Conservation (phyloP, 768 basidiomycete species). For the Cystobasidium tubakii region DNA sequence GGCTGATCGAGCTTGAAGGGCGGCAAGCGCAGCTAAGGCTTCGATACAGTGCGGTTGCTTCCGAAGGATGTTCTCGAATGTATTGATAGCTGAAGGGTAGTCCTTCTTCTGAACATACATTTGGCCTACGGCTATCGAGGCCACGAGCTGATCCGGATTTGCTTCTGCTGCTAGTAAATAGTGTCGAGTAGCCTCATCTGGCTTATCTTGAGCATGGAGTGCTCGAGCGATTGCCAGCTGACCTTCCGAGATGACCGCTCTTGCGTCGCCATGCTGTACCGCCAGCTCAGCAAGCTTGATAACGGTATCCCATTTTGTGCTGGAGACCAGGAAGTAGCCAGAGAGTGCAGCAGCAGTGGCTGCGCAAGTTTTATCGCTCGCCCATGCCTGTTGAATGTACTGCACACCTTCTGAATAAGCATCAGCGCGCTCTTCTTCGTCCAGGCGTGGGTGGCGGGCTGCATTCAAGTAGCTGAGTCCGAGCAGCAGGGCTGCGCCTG, state of each 20-base stretch:
- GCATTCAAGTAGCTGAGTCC: conserved; percentile 80
- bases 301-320: conserved; percentile 57
- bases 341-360: conserved; percentile 78
- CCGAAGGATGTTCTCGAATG: conserved; percentile 69
- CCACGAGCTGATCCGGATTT: conserved; percentile 60
- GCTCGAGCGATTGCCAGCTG: conserved; percentile 77
- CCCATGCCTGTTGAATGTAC: conserved; percentile 64
- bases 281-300: conserved; percentile 89
- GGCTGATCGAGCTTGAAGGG: conserved; percentile 73
- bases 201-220: conserved; percentile 63
- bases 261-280: conserved; percentile 85
- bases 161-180: conserved; percentile 59
- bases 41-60: conserved; percentile 59
- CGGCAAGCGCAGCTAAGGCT: conserved; percentile 81
- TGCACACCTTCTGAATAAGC: conserved; percentile 64
- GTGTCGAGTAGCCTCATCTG: conserved; percentile 50
- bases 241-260: conserved; percentile 76
- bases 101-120: conserved; percentile 80
- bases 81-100: conserved; percentile 75
- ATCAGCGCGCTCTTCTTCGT: conserved; percentile 55
- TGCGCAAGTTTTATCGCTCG: conserved; percentile 64
- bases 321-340: conserved; percentile 66
- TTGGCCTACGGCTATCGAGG: conserved; percentile 77
- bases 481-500: conserved; percentile 72
- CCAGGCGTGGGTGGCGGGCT: conserved; percentile 66